phyloP scores from a whole-genome alignment of 495 filamentous ascomycete genomes.

The Letharia columbiana region DNA sequence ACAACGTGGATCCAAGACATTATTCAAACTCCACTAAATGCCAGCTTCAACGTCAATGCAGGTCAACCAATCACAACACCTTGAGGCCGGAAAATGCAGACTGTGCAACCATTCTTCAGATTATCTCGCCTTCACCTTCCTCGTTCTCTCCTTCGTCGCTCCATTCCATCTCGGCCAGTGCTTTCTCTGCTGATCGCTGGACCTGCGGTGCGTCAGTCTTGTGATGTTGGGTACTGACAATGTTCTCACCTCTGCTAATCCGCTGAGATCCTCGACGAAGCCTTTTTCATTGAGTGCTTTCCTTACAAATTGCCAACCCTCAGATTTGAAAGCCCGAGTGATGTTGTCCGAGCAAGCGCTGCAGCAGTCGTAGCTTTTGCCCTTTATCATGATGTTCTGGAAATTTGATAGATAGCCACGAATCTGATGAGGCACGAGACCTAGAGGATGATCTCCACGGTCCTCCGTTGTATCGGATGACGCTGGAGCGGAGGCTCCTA shows the following conservation, averaged over 20 bases:
- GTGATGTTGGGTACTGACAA: not conserved
- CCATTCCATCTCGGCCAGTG: conserved; percentile 51
- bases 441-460: conserved; percentile 66
- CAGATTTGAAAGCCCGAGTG: conserved; percentile 56
- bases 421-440: conserved; percentile 84
- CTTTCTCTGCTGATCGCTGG: conserved; percentile 69
- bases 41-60: not conserved
- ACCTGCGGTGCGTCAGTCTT: conserved; percentile 36
- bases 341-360: conserved; percentile 82
- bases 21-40: not conserved
- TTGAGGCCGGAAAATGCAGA: conserved; percentile 8
- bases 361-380: conserved; percentile 79
- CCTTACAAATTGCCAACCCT: conserved; percentile 85
- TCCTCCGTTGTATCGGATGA: conserved; percentile 36
- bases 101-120: conserved; percentile 20
- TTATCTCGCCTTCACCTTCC: conserved; percentile 32
- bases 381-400: conserved; percentile 72
- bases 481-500: conserved; percentile 53
- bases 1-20: not conserved
- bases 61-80: conserved; percentile 22
- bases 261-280: conserved; percentile 85
- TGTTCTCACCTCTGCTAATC: conserved; percentile 67
- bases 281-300: conserved; percentile 73
- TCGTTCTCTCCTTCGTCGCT: conserved; percentile 46
- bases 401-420: conserved; percentile 84